Evolutionary conservation across 2,329 filamentous ascomycete genomes (phyloP), one percentile per base, ranked within the genome.

Genomic region (Amauroascus verrucosus): DNA sequence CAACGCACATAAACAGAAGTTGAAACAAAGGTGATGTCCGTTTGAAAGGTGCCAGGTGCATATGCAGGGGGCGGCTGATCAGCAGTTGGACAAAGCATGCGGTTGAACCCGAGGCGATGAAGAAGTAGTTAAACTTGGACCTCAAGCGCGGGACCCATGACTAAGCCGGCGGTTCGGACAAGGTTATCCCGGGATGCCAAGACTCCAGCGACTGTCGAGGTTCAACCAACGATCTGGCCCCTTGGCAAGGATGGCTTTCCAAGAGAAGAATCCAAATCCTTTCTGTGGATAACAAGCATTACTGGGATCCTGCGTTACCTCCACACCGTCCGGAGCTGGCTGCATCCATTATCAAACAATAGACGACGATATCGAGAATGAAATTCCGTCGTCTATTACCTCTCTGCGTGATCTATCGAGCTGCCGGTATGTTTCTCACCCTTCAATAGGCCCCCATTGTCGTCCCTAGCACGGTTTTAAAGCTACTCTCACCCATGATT

Each of bases 301-400:
- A 16, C 26, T 48, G 45, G 45, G 20, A 48, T 9, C n/a, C 28
- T 16, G 9, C 38, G 22, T 43, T n/a, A 8, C 38, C 37, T 33
- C 18, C 20, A 22, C n/a, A 11, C 8, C 20, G 8, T 6, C 14
- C 38, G 4, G 38, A 24, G 18, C 38, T 24, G 16, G 20, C 13
- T 28, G 13, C 7, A 11, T 33, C 20, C 20, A 13, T 44, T 28
- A 11, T 18, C 8, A 16, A 7, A 16, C 16, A 26, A 16, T 16
- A 26, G 38, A 33, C 24, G 24, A 38, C 32, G 32, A 14, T 41
- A 20, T 53, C 26, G 43, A 53, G 50, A 30, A 53, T 53, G 50
- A 46, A 13, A 38, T 16, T 26, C 26, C 38, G 26, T 9, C 38
- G 32, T 48, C 41, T 30, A 20, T 40, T 40, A 33, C 20, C 24